phyloP scores from a whole-genome alignment of 768 basidiomycete species.

The Coprinopsis cinerea region DNA sequence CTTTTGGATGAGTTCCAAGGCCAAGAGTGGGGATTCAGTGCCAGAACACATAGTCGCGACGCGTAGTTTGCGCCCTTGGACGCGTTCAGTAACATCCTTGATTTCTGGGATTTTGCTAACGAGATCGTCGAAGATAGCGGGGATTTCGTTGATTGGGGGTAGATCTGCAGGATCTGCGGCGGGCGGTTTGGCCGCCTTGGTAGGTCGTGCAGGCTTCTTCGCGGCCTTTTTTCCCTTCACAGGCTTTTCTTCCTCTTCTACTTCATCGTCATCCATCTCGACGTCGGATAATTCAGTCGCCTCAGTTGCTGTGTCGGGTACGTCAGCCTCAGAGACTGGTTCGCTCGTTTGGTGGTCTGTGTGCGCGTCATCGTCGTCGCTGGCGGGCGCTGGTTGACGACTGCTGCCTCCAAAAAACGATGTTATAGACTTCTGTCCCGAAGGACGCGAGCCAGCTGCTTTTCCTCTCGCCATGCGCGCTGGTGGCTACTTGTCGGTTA shows the following conservation, averaged over 20 bases:
- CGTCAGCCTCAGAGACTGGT: conserved; percentile 16
- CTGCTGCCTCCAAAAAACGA: conserved; percentile 44
- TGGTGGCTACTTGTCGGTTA: conserved; percentile 8
- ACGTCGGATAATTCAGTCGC: not conserved
- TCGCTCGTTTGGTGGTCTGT: conserved; percentile 19
- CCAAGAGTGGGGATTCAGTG: conserved; percentile 90
- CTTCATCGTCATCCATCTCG: conserved; percentile 23
- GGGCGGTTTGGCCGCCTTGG: conserved; percentile 30
- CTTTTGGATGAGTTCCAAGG: conserved; percentile 77
- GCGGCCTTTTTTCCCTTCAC: conserved; percentile 27
- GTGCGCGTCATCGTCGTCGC: conserved; percentile 24
- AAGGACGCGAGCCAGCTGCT: conserved; percentile 26
- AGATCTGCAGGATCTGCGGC: conserved; percentile 58
- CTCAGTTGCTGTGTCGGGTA: conserved; percentile 20
- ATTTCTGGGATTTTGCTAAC: conserved; percentile 61
- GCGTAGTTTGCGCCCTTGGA: conserved; percentile 78
- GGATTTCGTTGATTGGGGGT: conserved; percentile 69
- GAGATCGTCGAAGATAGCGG: conserved; percentile 73
- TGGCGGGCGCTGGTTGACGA: conserved; percentile 13
- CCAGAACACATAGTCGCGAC: conserved; percentile 98
- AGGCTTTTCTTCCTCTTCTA: conserved; percentile 23
- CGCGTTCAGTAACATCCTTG: conserved; percentile 55
- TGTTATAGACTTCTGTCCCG: conserved; percentile 48
- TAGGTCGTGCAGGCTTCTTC: no score
- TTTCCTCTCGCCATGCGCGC: conserved; percentile 14